Evolutionary conservation across 2,329 filamentous ascomycete genomes (phyloP), one percentile per base, ranked within the genome.

Genomic region (Pseudocercospora musae): DNA sequence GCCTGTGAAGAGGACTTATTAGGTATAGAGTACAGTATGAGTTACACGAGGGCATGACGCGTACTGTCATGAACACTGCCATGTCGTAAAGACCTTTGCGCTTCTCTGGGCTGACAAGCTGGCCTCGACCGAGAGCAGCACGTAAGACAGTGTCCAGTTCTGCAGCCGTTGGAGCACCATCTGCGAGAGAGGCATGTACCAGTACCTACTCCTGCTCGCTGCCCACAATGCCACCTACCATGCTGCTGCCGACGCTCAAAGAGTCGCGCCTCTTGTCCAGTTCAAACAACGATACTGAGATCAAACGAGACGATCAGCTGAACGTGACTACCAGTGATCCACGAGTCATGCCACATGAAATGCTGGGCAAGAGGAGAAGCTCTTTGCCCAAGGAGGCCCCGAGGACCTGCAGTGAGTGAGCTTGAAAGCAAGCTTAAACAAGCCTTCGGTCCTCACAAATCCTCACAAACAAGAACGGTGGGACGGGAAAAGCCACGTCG

Each of bases 1-100:
- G 66, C 71, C 71, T 31, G 71, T 72, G 6, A 64, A 65, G 67
- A 70, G 71, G 62, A 72, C 68, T 48, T 72, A 72, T 66, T 72
- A 66, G 58, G 55, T 27, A 29, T 46, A 23, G 18, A 33, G 53
- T 23, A 11, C 15, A 37, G 52, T 33, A 21, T 31, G 29, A 31
- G 29, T 1, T 33, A 13, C 31, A 10, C 11, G 7, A 31, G 13
- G 13, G 9, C 9, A 31, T 31, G 29, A 8, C 29, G 13, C 29
- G 9, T 31, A 31, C 29, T 31, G 29, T 31, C 29, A 31, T 31
- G 29, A 31, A 10, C 9, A 31, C 29, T 31, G 33, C 33, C 33
- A 37, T 37, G 33, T 37, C 33, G 33, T 37, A n/a, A 37, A 37
- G 33, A 2, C 33, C 13, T 6, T 37, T 37, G 2, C 33, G 33